Conservation (phyloP, 139 green algal genomes). For the Diplosphaera chodatii region DNA sequence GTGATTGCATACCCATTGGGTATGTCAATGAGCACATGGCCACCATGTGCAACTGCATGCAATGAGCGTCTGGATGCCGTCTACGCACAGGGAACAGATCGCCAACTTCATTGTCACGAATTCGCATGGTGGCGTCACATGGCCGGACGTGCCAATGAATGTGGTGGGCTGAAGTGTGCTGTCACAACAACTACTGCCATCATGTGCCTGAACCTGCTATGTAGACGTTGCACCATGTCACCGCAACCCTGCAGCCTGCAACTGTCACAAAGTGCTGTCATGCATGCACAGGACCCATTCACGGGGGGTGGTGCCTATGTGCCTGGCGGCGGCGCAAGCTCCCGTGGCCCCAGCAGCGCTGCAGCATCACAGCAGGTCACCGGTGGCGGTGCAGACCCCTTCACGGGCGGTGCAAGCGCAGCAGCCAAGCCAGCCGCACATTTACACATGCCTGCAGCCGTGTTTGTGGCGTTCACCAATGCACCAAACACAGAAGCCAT, state of each 20-base stretch:
- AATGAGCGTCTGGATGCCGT: too few relatives aligned
- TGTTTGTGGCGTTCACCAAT: conserved; percentile 2
- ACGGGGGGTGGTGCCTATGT: conserved; percentile 39
- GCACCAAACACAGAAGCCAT: conserved; percentile 2
- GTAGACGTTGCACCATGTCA: too few relatives aligned
- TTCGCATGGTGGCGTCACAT: conserved; percentile 29
- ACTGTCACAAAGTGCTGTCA: too few relatives aligned
- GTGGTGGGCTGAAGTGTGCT: conserved; percentile 10
- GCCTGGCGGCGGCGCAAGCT: conserved; percentile 4
- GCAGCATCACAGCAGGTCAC: not conserved
- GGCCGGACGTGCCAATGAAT: not conserved
- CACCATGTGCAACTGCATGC: too few relatives aligned
- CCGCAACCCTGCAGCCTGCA: too few relatives aligned
- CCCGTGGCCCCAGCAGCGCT: not conserved
- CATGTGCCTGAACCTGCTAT: too few relatives aligned
- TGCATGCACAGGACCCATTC: conserved; percentile 53
- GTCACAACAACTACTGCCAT: too few relatives aligned
- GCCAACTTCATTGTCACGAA: conserved; percentile 86
- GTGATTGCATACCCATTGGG: too few relatives aligned
- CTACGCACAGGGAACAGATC: conserved; percentile 57
- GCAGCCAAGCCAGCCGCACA: not conserved
- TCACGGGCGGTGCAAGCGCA: conserved; percentile 14
- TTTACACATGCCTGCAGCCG: not conserved
- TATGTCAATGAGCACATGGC: not conserved
- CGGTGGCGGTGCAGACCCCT: conserved; percentile 23